Evolutionary conservation across 2,329 filamentous ascomycete species (phyloP), one percentile per base, ranked within the genome.

Genomic region (Fusarium brevicatenulatum): DNA sequence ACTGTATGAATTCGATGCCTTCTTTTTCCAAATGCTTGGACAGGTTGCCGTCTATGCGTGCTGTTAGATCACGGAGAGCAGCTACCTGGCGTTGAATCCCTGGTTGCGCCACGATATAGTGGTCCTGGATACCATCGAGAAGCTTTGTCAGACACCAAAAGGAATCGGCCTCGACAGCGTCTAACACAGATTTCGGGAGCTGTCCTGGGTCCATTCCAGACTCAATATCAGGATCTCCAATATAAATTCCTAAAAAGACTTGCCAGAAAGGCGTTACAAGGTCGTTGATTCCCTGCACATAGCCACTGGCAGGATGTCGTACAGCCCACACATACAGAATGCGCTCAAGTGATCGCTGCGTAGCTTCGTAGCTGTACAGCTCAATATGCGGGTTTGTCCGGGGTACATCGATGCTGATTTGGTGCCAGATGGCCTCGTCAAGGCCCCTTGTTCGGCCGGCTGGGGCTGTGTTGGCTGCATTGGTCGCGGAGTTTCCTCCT

Each of bases 141-240:
- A 99, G 87, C 82, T 99, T 99, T 0, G 96, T 98, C 68, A 99
- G 86, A 82, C 96, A 99, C 96, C 96, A 99, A 81, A 98, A 99
- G 1, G 95, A 94, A 83, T 99, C 96, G 11, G 96, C 96, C 83
- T 99, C 96, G 11, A 99, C 96, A 2, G 96, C 96, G 81, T 99
- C 96, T 43, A 99, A 85, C 11, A 99, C 97, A 40, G 94, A 88
- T 80, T 91, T 93, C 5, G 96, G 96, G 40, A 99, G 84, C 82
- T 98, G 95, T 3, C 95, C 96, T 0, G 96, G 96, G 81, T 99
- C 96, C 95, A 99, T 98, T 63, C 95, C 95, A 66, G 90, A 92
- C 81, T 97, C 95, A 52, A 98, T 94, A 79, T 98, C 92, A 34
- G 92, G 89, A 80, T 98, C 94, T n/a, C 94, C 95, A 69, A 98